phyloP scores from a whole-genome alignment of 306 rosid species.

The Dryas alaskensis region DNA sequence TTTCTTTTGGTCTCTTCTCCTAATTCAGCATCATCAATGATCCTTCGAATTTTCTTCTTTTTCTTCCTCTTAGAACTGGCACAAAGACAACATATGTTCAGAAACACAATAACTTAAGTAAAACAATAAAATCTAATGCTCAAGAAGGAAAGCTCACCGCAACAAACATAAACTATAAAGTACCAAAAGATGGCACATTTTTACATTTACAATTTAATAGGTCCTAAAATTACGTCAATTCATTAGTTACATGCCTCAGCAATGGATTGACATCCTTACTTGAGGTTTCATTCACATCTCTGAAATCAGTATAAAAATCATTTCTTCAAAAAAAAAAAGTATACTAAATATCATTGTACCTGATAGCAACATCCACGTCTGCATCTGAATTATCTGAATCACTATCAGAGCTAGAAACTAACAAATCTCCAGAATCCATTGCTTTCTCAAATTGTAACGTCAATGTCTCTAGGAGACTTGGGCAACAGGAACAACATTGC shows the following conservation, averaged over 20 bases:
- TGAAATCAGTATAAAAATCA: background rate
- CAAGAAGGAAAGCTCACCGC: background rate
- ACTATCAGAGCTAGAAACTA: conserved; percentile 62
- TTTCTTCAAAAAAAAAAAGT: background rate
- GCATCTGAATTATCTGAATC: conserved; percentile 74
- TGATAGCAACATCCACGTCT: conserved; percentile 43
- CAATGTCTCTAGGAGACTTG: conserved; percentile 53
- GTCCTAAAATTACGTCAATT: background rate
- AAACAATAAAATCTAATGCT: background rate
- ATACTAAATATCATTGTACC: conserved; percentile 41
- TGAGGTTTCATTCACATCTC: conserved; percentile 3
- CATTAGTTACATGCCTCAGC: background rate
- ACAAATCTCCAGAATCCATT: conserved; percentile 31
- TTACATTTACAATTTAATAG: background rate
- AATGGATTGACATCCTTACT: background rate
- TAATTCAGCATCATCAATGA: conserved; percentile 92
- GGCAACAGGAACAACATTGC: conserved; percentile 75
- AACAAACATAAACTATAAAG: background rate
- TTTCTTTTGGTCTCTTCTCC: conserved; percentile 95
- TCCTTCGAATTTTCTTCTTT: conserved; percentile 86
- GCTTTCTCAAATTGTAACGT: conserved; percentile 56
- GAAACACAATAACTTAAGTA: background rate
- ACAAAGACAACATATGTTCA: conserved; percentile 12
- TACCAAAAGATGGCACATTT: background rate
- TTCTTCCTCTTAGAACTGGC: conserved; percentile 69